Conservation (phyloP, 1,284 basidiomycete genomes). For the Puccinia sorghi region DNA sequence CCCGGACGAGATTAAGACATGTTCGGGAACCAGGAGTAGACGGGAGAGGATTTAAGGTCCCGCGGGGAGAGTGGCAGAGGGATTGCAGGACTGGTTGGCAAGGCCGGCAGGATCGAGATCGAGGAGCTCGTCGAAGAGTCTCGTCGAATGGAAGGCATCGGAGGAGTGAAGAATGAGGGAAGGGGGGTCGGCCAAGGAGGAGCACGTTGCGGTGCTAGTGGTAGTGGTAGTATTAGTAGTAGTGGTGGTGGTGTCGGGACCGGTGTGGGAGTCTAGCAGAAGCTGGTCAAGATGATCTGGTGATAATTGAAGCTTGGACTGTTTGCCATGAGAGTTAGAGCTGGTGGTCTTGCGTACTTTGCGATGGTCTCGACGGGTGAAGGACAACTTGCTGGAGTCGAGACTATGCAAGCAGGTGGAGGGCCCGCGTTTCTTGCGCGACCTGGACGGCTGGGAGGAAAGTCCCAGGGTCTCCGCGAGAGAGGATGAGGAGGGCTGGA, state of each 20-base stretch:
- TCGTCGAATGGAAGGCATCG: slow-evolving; percentile 7
- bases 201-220: too few relatives aligned
- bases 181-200: background rate
- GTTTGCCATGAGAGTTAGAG: slow-evolving; percentile 17
- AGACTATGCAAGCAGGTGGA: slow-evolving; percentile 1
- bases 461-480: slow-evolving; percentile 25
- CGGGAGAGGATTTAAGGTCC: too few relatives aligned
- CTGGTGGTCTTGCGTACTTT: slow-evolving; percentile 2
- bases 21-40: too few relatives aligned
- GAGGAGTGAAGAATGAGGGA: background rate
- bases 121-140: slow-evolving; percentile 2
- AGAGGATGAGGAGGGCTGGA: slow-evolving; percentile 4
- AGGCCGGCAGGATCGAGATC: background rate
- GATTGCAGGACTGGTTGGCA: background rate
- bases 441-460: background rate
- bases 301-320: slow-evolving; percentile 1
- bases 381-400: background rate
- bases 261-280: background rate
- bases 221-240: too few relatives aligned
- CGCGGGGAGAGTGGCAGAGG: background rate
- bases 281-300: background rate
- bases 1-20: too few relatives aligned
- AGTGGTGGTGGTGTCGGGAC: background rate
- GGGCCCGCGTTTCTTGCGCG: slow-evolving; percentile 1
- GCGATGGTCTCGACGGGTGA: slow-evolving; percentile 14